Evolutionary conservation across 257 asterid genomes (phyloP), one percentile per base, ranked within the genome.

Genomic region (Solanum tacnaense): DNA sequence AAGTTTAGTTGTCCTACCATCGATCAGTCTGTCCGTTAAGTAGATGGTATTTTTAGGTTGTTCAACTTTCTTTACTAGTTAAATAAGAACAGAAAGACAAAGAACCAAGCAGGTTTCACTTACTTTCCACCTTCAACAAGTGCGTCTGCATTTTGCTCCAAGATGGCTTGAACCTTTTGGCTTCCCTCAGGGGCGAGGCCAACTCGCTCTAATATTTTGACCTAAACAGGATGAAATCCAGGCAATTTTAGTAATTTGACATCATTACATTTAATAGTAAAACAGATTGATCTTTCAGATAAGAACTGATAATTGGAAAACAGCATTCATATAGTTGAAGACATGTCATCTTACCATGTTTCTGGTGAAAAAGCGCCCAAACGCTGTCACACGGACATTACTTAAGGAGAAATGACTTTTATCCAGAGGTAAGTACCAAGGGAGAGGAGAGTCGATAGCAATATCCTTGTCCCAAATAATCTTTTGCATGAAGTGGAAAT

Each of bases 311-410:
- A 29, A 81, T 18, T 81, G 70, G 41, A 18, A 81, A 49, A 46
- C 27, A 46, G 1, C 15, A 8, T 46, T 46, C 85, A 29, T 46
- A 46, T 27, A 16, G 13, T 44, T 7, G 39, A 58, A 72, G 4
- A 73, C 7, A 11, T 58, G 44, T 87, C 9, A 76, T 13, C 85
- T 87, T 75, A 87, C 88, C 88, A 87, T 87, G 60, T 87, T 87
- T 87, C 85, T 58, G 74, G 88, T 87, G 85, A 87, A 38, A 74
- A 87, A 75, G 56, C 88, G 86, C 36, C 88, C 88, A 75, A 87
- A 18, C 4, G 85, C 88, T 20, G 88, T 87, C 34, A 75, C 72
- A 20, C 88, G 76, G 44, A 87, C 44, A 65, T 74, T 74, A 60
- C 75, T 58, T 0, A 87, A 35, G 41, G 88, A 87, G 75, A 87